Evolutionary conservation across 2,329 filamentous ascomycete genomes (phyloP).

Genomic region (Hymenoscyphus infarciens): DNA sequence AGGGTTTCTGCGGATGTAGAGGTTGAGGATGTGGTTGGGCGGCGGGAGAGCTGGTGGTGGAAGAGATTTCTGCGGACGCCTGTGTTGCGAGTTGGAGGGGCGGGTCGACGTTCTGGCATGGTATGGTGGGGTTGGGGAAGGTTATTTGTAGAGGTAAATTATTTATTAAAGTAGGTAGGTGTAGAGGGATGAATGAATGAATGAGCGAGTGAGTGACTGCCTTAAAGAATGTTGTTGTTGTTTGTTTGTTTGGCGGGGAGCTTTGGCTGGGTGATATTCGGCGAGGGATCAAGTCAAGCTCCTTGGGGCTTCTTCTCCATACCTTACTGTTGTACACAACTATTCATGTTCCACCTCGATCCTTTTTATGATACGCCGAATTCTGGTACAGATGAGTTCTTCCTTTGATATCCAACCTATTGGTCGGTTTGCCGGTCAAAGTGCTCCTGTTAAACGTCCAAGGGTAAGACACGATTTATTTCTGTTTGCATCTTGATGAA

Average conservation of each 20-base stretch:
- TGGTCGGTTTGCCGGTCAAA: slow-evolving; percentile 62
- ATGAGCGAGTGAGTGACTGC: not conserved
- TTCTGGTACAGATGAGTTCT: slow-evolving; percentile 25
- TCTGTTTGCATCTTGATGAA: not conserved
- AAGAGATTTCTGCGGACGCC: slow-evolving; percentile 54
- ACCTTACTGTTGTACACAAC: not conserved
- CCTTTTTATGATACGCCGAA: not conserved
- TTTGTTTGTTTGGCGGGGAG: slow-evolving; percentile 13
- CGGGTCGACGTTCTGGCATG: slow-evolving; percentile 33
- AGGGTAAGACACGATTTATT: slow-evolving; percentile 48
- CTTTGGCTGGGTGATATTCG: slow-evolving; percentile 10
- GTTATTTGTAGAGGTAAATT: not conserved
- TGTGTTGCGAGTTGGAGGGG: slow-evolving; percentile 19
- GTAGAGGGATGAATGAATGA: not conserved
- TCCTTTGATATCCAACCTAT: slow-evolving; percentile 66
- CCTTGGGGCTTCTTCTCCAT: not conserved
- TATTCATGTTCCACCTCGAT: slow-evolving; percentile 2
- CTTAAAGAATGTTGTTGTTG: slow-evolving; percentile 4
- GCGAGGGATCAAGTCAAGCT: slow-evolving; percentile 2
- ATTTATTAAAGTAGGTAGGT: not conserved
- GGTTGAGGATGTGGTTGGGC: slow-evolving; percentile 46
- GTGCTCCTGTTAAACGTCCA: slow-evolving; percentile 70
- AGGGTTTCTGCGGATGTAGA: slow-evolving; percentile 45
- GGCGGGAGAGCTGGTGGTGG: slow-evolving; percentile 55
- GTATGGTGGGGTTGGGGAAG: not conserved